Base-by-base conservation (phyloP, 495 filamentous ascomycete species). In the Collariella sp. region DNA sequence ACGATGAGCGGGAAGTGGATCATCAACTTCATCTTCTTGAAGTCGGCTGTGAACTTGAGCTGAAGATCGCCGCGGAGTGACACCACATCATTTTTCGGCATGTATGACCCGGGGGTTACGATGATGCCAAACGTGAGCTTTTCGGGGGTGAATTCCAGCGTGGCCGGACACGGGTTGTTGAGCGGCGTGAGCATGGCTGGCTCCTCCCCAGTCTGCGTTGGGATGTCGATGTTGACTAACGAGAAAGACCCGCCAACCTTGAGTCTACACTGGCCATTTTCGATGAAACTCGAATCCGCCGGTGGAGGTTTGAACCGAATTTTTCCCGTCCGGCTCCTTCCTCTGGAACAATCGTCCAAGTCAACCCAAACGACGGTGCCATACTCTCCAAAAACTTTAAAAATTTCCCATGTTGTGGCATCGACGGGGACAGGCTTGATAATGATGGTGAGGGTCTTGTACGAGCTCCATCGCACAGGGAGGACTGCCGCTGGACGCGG, bases 51-150 rank as follows among this genome's bases (percentile, higher is more conserved):
- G 12, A 83, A 31, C 22, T 50, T 55, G 60, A 64, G 20, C 4
- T 24, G 20, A 1, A 41, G 18, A 1, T 52, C 44, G 4, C 13
- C 13, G 11, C 45, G 22, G 4, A 50, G 22, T 23, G 39, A 35
- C 2, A 23, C 22, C 2, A 72, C 50, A 1, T 63, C 72, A 13
- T 72, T 62, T 67, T 84, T 77, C 0, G 47, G 61, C 70, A 78
- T 77, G 68, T 87, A 76, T 6, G 66, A 62, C 0, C 62, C 62
- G 5, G 65, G 62, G 5, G 70, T 54, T 23, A 71, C 54, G 58
- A 81, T 72, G 19, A 85, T 55, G 1, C 83, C 83, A 52, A 86
- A 82, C 24, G 75, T 66, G 10, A 83, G 46, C 3, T 56, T 52
- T 1, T 46, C 15, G 7, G 71, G 67, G 6, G 45, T 34, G 13